A percentile compares a stretch with the other conserved stretches of the same genome.
Evolutionary conservation across 768 basidiomycete species (phyloP).

Genomic region (Punctularia strigosozonata): DNA sequence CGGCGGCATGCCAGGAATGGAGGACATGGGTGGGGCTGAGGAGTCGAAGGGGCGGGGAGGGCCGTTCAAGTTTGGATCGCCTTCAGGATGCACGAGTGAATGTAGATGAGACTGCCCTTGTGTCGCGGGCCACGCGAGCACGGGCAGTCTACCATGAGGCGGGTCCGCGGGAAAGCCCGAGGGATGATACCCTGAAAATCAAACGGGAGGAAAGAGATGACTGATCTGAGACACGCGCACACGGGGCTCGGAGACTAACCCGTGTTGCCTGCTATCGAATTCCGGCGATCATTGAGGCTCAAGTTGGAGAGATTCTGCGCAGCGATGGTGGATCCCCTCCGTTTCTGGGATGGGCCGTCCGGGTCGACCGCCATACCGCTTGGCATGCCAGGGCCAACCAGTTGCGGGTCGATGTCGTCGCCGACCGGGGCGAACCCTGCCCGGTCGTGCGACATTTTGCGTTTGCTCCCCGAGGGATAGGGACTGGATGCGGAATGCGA

Average conservation of each 20-base stretch:
- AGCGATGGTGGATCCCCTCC: constrained; percentile 76
- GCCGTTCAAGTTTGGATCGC: constrained; percentile 29
- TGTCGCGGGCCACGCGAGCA: constrained; percentile 63
- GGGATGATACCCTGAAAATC: constrained; percentile 32
- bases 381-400: constrained; percentile 57
- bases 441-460: constrained; percentile 73
- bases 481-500: constrained; percentile 12
- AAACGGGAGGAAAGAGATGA: no score
- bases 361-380: constrained; percentile 45
- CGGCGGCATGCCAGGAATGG: no score
- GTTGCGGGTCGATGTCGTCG: constrained; percentile 56
- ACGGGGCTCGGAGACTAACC: no score
- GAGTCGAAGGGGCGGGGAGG: constrained; percentile 38
- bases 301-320: constrained; percentile 65
- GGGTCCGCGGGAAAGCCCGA: constrained; percentile 54
- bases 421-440: constrained; percentile 34
- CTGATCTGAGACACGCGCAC: no score
- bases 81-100: constrained; percentile 17
- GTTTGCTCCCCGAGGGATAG: constrained; percentile 46
- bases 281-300: constrained; percentile 66
- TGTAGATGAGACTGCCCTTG: constrained; percentile 16
- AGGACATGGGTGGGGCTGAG: constrained; percentile 22
- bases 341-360: constrained; percentile 66
- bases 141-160: constrained; percentile 50
- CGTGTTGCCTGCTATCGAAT: no score